These are phyloP conservation scores for Lodderomyces margitis DNA, from an alignment of 1,139 yeast species.

Conservation along the genomic window DNA sequence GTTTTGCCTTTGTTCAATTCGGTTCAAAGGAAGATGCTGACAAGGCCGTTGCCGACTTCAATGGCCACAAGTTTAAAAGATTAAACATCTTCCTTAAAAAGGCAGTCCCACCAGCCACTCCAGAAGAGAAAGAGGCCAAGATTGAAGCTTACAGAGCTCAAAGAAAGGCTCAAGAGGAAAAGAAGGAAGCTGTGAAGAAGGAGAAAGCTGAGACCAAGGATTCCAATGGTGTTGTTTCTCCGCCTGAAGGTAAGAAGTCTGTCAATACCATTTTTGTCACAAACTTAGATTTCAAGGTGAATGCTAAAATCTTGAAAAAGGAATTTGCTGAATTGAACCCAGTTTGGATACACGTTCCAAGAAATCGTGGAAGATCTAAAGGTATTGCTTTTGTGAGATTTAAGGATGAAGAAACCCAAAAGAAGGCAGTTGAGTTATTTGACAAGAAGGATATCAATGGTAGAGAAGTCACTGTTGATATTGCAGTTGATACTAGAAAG, in stretches of 20 bases:
- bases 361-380: conserved; percentile 44
- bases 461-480: conserved; percentile 52
- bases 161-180: conserved; percentile 22
- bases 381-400: conserved; percentile 66
- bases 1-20: conserved; percentile 57
- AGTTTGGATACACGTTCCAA: conserved; percentile 57
- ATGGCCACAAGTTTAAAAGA: conserved; percentile 45
- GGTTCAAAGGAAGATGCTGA: conserved; percentile 47
- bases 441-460: conserved; percentile 54
- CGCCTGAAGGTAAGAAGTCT: conserved; percentile 56
- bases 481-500: conserved; percentile 51
- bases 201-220: conserved; percentile 9
- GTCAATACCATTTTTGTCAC: conserved; percentile 56
- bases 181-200: conserved; percentile 18
- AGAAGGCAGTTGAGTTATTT: conserved; percentile 48
- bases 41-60: conserved; percentile 43
- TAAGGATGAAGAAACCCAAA: conserved; percentile 45
- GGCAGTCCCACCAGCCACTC: conserved; percentile 54
- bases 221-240: conserved; percentile 14
- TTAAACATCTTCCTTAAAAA: conserved; percentile 49
- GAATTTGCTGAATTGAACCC: conserved; percentile 50
- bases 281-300: conserved; percentile 52
- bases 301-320: conserved; percentile 41
- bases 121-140: conserved; percentile 43
- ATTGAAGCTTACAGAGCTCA: conserved; percentile 38